Percentiles rank a stretch among this genome's conserved stretches.
These are phyloP conservation scores for Chloranthus sessilifolius DNA, from an alignment of 164 flowering plant genomes.

Conservation along the genomic window DNA sequence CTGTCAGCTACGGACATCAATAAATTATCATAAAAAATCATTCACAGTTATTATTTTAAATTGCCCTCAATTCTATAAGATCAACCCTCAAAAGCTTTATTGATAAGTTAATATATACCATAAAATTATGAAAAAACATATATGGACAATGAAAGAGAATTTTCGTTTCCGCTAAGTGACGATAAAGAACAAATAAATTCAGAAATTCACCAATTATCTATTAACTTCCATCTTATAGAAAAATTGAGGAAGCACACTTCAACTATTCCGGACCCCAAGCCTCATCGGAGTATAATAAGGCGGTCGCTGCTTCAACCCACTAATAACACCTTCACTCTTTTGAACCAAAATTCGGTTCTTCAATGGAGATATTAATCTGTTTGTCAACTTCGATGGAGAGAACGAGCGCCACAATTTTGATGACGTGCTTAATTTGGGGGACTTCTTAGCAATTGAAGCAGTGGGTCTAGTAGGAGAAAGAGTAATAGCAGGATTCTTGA, in stretches of 20 bases:
- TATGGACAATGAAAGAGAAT: neutral
- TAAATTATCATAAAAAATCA: constrained; percentile 14
- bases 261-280: constrained; percentile 31
- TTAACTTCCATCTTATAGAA: neutral
- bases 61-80: no score
- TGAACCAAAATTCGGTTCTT: constrained; percentile 39
- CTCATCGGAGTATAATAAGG: constrained; percentile 20
- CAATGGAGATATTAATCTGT: constrained; percentile 59
- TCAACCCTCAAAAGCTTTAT: no score
- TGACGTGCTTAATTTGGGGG: constrained; percentile 2
- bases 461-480: constrained; percentile 40
- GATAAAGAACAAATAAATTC: no score
- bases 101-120: no score
- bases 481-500: constrained; percentile 30
- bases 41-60: no score
- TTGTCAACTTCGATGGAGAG: constrained; percentile 53
- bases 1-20: constrained; percentile 16
- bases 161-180: no score
- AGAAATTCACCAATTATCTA: no score
- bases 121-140: no score
- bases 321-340: constrained; percentile 27
- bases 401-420: constrained; percentile 2
- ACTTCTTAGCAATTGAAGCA: neutral
- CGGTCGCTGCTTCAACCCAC: constrained; percentile 58
- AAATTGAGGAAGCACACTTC: neutral